A percentile compares a stretch with the other conserved stretches of the same genome.
These are phyloP conservation scores for Tympanopsis confertula DNA, from an alignment of 2,329 filamentous ascomycete genomes.

Conservation along the genomic window DNA sequence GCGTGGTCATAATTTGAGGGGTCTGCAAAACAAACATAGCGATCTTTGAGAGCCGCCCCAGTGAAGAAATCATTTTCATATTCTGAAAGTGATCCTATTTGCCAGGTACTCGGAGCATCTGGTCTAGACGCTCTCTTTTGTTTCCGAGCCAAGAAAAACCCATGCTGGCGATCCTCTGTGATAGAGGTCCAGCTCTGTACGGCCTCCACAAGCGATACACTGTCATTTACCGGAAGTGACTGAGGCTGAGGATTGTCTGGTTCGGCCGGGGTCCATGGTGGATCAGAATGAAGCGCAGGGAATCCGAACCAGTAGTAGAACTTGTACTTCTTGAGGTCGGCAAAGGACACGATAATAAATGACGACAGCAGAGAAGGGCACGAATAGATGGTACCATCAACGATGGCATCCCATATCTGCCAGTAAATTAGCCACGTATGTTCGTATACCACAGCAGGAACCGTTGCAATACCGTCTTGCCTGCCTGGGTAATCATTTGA, in stretches of 20 bases:
- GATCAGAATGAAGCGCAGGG: conserved; percentile 81
- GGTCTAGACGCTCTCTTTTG: conserved; percentile 14
- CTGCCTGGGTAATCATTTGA: conserved; percentile 67
- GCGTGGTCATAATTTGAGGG: conserved; percentile 80
- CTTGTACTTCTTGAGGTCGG: conserved; percentile 92
- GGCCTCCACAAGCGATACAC: conserved; percentile 65
- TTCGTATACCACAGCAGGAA: too few species aligned
- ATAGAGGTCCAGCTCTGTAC: conserved; percentile 81
- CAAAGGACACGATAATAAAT: conserved; percentile 81
- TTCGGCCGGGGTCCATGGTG: conserved; percentile 60
- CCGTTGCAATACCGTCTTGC: conserved; percentile 69
- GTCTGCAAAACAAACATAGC: conserved; percentile 79
- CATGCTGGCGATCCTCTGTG: conserved; percentile 73
- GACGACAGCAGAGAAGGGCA: conserved; percentile 83
- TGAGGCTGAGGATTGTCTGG: too few species aligned
- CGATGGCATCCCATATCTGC: conserved; percentile 96
- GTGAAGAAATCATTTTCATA: conserved; percentile 87
- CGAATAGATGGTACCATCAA: conserved; percentile 91
- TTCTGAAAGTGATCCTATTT: conserved; percentile 60
- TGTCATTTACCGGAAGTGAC: conserved; percentile 37
- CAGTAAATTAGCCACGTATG: background rate
- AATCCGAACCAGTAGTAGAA: conserved; percentile 99
- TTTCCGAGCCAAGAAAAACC: conserved; percentile 91
- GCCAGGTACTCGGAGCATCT: conserved; percentile 38
- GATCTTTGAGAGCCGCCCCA: conserved; percentile 57